These are phyloP conservation scores for Gonapodya prolifera DNA, from an alignment of 192 early-diverging fungal genomes.

Conservation along the genomic window DNA sequence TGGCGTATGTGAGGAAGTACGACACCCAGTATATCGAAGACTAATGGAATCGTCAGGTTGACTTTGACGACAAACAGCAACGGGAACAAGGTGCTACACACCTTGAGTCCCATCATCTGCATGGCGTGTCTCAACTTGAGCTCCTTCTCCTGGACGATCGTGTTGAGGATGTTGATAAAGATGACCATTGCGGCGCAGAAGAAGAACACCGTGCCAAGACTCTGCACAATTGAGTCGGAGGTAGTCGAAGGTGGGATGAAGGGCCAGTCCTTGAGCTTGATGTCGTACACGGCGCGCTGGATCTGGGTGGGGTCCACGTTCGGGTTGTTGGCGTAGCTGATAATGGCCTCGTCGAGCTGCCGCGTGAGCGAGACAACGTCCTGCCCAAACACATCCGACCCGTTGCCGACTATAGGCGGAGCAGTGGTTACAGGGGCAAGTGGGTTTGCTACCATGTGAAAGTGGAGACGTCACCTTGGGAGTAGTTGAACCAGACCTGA, in stretches of 20 bases:
- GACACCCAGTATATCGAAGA: constrained; percentile 51
- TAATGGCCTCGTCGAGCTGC: constrained; percentile 59
- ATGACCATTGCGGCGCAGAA: constrained; percentile 44
- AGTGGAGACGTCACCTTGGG: constrained; percentile 7
- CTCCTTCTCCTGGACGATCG: constrained; percentile 64
- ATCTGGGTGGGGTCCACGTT: constrained; percentile 6
- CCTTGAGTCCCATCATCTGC: constrained; percentile 69
- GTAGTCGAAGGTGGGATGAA: constrained; percentile 33
- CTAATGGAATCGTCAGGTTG: constrained; percentile 4
- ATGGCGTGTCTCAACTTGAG: constrained; percentile 52
- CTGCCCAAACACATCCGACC: constrained; percentile 47
- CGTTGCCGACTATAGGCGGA: constrained; percentile 24
- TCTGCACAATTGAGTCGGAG: constrained; percentile 45
- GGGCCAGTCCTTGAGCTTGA: constrained; percentile 60
- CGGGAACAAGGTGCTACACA: constrained; percentile 7
- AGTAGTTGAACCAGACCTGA: constrained; percentile 64
- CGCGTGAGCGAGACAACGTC: constrained; percentile 42
- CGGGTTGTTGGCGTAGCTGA: constrained; percentile 5
- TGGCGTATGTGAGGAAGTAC: constrained; percentile 41
- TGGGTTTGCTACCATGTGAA: not conserved
- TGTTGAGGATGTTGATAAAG: constrained; percentile 50
- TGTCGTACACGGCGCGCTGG: constrained; percentile 11
- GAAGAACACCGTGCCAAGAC: constrained; percentile 38
- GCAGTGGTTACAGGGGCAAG: not conserved
- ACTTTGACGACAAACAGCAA: constrained; percentile 2